Percentiles rank a stretch among this genome's conserved stretches.
These are phyloP conservation scores for Castanospermum australe DNA, from an alignment of 306 rosid genomes.

Conservation along the genomic window DNA sequence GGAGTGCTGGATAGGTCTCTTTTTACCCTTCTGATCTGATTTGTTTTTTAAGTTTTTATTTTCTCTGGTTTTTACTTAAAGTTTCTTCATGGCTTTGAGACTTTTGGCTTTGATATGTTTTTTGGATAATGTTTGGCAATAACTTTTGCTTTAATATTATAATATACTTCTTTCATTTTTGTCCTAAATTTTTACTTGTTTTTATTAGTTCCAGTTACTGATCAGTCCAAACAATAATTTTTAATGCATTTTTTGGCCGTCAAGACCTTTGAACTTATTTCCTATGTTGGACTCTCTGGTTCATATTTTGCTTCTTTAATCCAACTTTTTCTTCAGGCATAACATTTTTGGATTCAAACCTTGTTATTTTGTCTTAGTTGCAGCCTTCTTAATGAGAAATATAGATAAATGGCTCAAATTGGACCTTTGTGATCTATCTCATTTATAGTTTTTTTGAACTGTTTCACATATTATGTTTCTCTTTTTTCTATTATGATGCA, in stretches of 20 bases:
- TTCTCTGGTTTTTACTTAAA: constrained; percentile 10
- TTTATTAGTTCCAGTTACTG: constrained; percentile 7
- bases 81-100: constrained; percentile 6
- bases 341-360: neutral
- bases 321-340: neutral
- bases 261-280: neutral
- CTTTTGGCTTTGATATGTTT: neutral
- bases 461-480: neutral
- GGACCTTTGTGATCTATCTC: neutral
- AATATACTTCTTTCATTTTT: neutral
- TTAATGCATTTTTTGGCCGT: neutral
- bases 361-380: constrained; percentile 1
- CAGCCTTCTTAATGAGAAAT: neutral
- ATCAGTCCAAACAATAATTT: neutral
- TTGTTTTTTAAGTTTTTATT: constrained; percentile 7
- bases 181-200: neutral
- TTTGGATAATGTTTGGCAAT: constrained; percentile 14
- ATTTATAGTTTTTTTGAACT: neutral
- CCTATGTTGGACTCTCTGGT: neutral
- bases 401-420: constrained; percentile 8
- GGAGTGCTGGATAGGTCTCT: constrained; percentile 99
- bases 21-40: constrained; percentile 34
- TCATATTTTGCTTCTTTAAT: neutral
- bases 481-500: neutral
- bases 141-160: neutral